These are phyloP conservation scores for Lantana camara DNA, from an alignment of 257 asterid genomes.

Conservation along the genomic window DNA sequence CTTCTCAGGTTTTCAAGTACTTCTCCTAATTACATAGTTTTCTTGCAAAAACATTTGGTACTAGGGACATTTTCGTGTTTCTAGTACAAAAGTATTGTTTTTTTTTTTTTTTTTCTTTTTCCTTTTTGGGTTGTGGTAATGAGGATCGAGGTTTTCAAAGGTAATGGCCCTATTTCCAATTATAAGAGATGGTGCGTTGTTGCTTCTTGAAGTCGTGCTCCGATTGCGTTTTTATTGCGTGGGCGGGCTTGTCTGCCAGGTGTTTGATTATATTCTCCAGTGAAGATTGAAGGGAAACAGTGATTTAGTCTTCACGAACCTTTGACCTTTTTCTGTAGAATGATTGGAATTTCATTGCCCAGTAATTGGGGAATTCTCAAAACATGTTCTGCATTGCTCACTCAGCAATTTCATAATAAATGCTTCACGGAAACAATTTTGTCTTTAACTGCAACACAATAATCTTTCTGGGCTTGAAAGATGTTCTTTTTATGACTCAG, in stretches of 20 bases:
- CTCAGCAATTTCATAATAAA: no score
- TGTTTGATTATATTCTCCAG: neutral
- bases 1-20: constrained; percentile 13
- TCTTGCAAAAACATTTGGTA: neutral
- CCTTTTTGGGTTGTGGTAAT: neutral
- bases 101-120: neutral
- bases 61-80: neutral
- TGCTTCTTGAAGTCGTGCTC: neutral
- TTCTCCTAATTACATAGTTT: neutral
- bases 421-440: neutral
- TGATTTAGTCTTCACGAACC: neutral
- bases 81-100: neutral
- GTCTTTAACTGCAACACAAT: neutral
- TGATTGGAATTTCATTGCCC: neutral
- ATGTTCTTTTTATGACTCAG: constrained; percentile 35
- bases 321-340: neutral
- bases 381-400: no score
- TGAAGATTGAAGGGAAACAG: neutral
- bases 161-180: neutral
- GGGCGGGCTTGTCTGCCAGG: neutral
- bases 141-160: neutral
- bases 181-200: neutral
- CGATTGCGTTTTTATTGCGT: neutral
- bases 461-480: constrained; percentile 22
- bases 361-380: neutral